Conservation (phyloP, 306 rosid species). For the Trifolium pratense region DNA sequence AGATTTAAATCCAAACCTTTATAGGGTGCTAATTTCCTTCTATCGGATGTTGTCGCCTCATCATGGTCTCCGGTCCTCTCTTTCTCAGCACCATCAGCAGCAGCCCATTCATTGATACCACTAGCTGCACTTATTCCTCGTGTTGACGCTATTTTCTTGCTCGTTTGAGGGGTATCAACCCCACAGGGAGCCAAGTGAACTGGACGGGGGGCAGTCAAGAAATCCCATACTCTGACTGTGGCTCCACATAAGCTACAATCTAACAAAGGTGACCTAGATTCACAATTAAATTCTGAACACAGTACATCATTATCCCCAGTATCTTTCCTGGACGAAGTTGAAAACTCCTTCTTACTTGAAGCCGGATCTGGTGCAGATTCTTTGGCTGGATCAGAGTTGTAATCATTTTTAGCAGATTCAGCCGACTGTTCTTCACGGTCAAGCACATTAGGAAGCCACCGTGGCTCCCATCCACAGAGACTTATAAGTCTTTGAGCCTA, state of each 20-base stretch:
- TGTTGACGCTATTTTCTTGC: constrained; percentile 90
- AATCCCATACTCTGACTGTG: constrained; percentile 86
- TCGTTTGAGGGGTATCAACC: constrained; percentile 77
- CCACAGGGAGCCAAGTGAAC: constrained; percentile 72
- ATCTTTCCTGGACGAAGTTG: constrained; percentile 54
- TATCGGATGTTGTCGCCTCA: constrained; percentile 87
- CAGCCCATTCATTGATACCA: constrained; percentile 92
- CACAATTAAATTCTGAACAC: constrained; percentile 61
- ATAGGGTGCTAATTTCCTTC: constrained; percentile 49
- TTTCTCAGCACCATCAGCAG: constrained; percentile 73
- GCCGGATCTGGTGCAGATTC: constrained; percentile 55
- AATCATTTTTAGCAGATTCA: constrained; percentile 93
- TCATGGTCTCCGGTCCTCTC: constrained; percentile 84
- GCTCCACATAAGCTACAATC: constrained; percentile 98
- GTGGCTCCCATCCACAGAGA: constrained; percentile 98
- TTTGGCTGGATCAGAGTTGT: constrained; percentile 71
- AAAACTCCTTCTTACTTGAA: constrained; percentile 54
- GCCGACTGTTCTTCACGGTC: constrained; percentile 98
- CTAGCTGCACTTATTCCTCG: constrained; percentile 97
- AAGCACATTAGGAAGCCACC: constrained; percentile 87
- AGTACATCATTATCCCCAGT: constrained; percentile 47
- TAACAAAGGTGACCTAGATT: constrained; percentile 82
- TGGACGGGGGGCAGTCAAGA: constrained; percentile 80
- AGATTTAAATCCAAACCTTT: constrained; percentile 72
- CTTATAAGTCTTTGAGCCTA: constrained; percentile 94